phyloP scores from a whole-genome alignment of 2,329 filamentous ascomycete species.

The Ophiostoma novo-ulmi region DNA sequence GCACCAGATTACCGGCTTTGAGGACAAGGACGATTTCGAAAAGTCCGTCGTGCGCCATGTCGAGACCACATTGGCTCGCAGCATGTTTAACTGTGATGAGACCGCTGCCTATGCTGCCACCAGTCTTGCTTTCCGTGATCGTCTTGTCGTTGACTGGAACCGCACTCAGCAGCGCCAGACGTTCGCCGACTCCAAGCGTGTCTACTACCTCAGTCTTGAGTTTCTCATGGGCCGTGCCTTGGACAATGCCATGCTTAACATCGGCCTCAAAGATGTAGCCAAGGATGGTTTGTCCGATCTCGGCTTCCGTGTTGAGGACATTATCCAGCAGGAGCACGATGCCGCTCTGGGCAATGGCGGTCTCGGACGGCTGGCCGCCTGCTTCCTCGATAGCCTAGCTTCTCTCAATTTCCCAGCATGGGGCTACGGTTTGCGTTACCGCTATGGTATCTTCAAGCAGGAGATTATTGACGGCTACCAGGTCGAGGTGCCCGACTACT shows the following conservation, averaged over 20 bases:
- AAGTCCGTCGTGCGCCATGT: constrained; percentile 87
- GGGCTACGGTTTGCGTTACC: constrained; percentile 93
- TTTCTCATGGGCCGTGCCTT: constrained; percentile 95
- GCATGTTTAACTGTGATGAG: constrained; percentile 98
- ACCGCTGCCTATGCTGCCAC: constrained; percentile 86
- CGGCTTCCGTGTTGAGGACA: constrained; percentile 94
- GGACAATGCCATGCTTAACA: constrained; percentile 98
- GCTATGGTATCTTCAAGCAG: constrained; percentile 99
- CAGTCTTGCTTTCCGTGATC: constrained; percentile 85
- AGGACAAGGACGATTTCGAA: constrained; percentile 76
- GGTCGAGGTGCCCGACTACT: constrained; percentile 97
- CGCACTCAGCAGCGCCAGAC: constrained; percentile 96
- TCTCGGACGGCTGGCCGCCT: constrained; percentile 88
- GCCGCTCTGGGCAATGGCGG: constrained; percentile 94
- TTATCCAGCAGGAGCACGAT: constrained; percentile 91
- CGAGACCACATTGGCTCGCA: constrained; percentile 91
- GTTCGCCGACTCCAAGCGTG: constrained; percentile 79
- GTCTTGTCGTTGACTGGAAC: constrained; percentile 94
- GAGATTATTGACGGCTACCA: constrained; percentile 98
- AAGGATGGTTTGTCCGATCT: constrained; percentile 80
- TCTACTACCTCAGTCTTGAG: constrained; percentile 96
- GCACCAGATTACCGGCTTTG: constrained; percentile 62
- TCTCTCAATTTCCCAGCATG: constrained; percentile 93
- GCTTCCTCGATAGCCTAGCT: constrained; percentile 93
- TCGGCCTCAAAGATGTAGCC: constrained; percentile 79